Evolutionary conservation across 2,329 filamentous ascomycete genomes (phyloP).

Genomic region (Cladosporium sp.): DNA sequence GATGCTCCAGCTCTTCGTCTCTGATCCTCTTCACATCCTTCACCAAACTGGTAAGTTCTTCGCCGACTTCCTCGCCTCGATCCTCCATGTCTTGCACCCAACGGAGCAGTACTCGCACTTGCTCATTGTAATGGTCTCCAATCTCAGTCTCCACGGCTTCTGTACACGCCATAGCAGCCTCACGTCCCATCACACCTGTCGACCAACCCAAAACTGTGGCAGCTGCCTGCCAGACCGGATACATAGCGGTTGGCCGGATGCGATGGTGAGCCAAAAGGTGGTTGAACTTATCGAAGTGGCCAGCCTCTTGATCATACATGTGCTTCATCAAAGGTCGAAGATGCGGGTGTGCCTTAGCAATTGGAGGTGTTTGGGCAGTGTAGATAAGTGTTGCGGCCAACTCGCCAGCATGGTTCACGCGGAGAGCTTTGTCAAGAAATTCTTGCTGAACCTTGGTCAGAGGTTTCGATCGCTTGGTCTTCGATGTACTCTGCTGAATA

Average conservation of each 20-base stretch:
- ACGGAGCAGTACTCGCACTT: slow-evolving; percentile 75
- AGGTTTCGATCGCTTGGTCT: slow-evolving; percentile 27
- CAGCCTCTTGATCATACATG: slow-evolving; percentile 96
- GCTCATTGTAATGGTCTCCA: slow-evolving; percentile 89
- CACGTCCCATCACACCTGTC: slow-evolving; percentile 81
- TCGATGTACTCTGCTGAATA: neutral
- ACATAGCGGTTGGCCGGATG: slow-evolving; percentile 86
- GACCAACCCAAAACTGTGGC: slow-evolving; percentile 82
- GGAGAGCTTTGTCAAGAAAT: slow-evolving; percentile 75
- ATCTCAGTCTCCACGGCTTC: slow-evolving; percentile 99
- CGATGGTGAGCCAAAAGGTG: slow-evolving; percentile 76
- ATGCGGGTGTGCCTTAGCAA: slow-evolving; percentile 76
- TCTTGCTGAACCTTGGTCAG: slow-evolving; percentile 67
- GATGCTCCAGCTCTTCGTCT: slow-evolving; percentile 93
- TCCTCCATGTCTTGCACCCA: slow-evolving; percentile 75
- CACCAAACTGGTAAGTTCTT: slow-evolving; percentile 70
- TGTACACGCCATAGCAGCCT: slow-evolving; percentile 97
- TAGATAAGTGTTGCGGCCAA: slow-evolving; percentile 96
- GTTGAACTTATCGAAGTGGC: slow-evolving; percentile 85
- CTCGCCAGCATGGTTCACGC: slow-evolving; percentile 96
- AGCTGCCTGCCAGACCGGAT: slow-evolving; percentile 79
- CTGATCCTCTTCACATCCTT: slow-evolving; percentile 74
- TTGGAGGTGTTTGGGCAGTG: slow-evolving; percentile 76
- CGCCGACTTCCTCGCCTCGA: slow-evolving; percentile 73
- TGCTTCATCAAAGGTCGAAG: slow-evolving; percentile 88